These are phyloP conservation scores for Lindgomyces ingoldianus DNA, from an alignment of 495 filamentous ascomycete genomes.

Conservation along the genomic window DNA sequence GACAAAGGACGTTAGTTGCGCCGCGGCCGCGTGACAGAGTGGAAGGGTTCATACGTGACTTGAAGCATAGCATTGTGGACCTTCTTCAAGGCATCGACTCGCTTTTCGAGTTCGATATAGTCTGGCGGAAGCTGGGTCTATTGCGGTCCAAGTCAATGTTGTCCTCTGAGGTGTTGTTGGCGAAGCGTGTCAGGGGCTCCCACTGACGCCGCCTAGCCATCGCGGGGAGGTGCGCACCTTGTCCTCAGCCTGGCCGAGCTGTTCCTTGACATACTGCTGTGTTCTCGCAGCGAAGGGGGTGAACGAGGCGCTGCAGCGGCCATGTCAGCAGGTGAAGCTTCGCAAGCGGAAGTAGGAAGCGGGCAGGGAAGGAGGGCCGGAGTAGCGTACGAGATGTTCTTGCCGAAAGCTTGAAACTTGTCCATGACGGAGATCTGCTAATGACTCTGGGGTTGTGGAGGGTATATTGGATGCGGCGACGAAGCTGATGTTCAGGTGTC, in stretches of 20 bases:
- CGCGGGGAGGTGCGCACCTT: conserved; percentile 59
- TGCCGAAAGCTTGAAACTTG: conserved; percentile 65
- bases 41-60: conserved; percentile 72
- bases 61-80: conserved; percentile 95
- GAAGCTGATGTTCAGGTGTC: neutral
- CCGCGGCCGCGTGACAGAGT: neutral
- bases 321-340: conserved; percentile 32
- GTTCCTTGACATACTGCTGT: conserved; percentile 95
- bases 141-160: conserved; percentile 19
- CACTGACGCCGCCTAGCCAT: neutral
- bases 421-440: conserved; percentile 53
- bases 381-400: conserved; percentile 65
- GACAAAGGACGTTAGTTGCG: conserved; percentile 20
- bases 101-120: conserved; percentile 97
- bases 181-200: neutral
- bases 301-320: conserved; percentile 61
- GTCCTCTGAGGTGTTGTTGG: neutral
- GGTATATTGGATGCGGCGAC: neutral
- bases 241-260: conserved; percentile 91
- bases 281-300: conserved; percentile 91
- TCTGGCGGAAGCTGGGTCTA: conserved; percentile 95
- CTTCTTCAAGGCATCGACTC: conserved; percentile 95
- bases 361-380: conserved; percentile 17
- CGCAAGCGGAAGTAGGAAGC: conserved; percentile 15
- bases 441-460: neutral